phyloP scores from a whole-genome alignment of 2,329 filamentous ascomycete genomes.

The Aspergillus sp. region DNA sequence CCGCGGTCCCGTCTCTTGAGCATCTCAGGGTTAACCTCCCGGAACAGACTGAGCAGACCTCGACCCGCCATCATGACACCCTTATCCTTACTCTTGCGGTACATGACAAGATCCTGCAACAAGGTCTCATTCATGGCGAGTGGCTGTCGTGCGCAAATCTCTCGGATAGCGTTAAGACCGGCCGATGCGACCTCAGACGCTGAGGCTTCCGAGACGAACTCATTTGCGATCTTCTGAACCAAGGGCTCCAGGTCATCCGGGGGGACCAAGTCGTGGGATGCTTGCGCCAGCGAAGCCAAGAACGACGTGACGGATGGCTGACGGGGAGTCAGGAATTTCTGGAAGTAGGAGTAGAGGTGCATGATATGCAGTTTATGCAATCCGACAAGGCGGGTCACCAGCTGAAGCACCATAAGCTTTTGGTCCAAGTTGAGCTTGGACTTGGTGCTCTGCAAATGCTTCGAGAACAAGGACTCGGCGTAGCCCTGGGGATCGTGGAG shows the following conservation, averaged over 20 bases:
- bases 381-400: conserved; percentile 87
- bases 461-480: conserved; percentile 83
- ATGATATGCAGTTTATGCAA: conserved; percentile 90
- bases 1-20: conserved; percentile 87
- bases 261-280: conserved; percentile 85
- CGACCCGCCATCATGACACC: conserved; percentile 98
- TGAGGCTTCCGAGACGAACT: conserved; percentile 94
- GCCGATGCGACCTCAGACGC: conserved; percentile 89
- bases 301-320: conserved; percentile 92
- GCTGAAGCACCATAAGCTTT: conserved; percentile 83
- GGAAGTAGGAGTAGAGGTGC: conserved; percentile 92
- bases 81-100: conserved; percentile 97
- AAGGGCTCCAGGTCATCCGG: conserved; percentile 90
- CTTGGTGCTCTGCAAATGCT: conserved; percentile 85
- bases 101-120: conserved; percentile 93
- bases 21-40: conserved; percentile 87
- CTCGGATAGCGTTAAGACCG: conserved; percentile 89
- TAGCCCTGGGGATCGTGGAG: conserved; percentile 94
- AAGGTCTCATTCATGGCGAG: conserved; percentile 95
- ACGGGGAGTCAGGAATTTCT: conserved; percentile 84
- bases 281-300: conserved; percentile 87
- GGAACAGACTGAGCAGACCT: conserved; percentile 84
- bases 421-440: conserved; percentile 84
- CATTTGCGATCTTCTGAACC: conserved; percentile 93
- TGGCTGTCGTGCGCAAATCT: conserved; percentile 89